Conservation (phyloP, 306 rosid genomes). For the Lathyrus tuberosus region DNA sequence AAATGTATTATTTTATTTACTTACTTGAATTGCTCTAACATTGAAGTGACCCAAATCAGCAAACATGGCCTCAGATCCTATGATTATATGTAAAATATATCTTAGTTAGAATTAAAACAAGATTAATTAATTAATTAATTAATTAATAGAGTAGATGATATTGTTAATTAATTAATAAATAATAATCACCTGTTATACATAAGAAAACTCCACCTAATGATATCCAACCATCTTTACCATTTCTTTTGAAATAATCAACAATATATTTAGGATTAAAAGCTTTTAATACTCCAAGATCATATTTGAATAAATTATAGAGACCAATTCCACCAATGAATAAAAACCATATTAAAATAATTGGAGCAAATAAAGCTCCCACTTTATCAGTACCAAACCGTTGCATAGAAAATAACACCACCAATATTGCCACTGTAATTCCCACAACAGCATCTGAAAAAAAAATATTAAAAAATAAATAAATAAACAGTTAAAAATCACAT, state of each 20-base stretch:
- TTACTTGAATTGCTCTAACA: constrained; percentile 73
- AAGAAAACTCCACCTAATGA: constrained; percentile 57
- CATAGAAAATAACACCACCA: constrained; percentile 32
- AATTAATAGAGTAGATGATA: background rate
- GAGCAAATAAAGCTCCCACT: constrained; percentile 52
- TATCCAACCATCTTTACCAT: constrained; percentile 52
- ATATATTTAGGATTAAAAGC: constrained; percentile 57
- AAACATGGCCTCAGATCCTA: constrained; percentile 93
- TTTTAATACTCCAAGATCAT: constrained; percentile 46
- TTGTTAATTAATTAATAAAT: background rate
- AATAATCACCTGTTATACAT: constrained; percentile 43
- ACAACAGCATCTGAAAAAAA: constrained; percentile 41
- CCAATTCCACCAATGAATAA: constrained; percentile 48
- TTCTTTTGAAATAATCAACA: constrained; percentile 50
- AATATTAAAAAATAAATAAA: background rate
- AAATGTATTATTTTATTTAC: background rate
- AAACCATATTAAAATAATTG: constrained; percentile 45
- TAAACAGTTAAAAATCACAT: background rate
- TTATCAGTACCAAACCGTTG: constrained; percentile 58
- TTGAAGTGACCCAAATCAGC: constrained; percentile 92
- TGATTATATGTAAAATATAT: background rate
- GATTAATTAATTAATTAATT: background rate
- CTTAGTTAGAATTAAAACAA: constrained; percentile 17
- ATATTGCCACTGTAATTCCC: constrained; percentile 45
- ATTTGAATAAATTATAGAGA: constrained; percentile 47